These are phyloP conservation scores for Laguncularia racemosa DNA, from an alignment of 345 rosid species.

Conservation along the genomic window DNA sequence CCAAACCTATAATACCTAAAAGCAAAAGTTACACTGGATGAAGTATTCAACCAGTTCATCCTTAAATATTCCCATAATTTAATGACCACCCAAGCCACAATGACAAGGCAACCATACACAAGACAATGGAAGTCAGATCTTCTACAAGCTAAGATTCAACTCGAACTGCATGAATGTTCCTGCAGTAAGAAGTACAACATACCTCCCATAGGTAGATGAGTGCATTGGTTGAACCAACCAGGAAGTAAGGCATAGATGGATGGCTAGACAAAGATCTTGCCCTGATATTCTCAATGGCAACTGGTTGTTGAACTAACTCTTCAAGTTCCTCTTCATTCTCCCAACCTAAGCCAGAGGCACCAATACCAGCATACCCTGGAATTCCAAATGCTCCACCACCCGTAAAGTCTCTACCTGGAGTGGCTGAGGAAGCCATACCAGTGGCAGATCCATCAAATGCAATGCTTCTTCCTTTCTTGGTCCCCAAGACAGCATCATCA, in stretches of 20 bases:
- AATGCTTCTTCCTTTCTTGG: conserved; percentile 62
- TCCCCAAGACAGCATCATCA: conserved; percentile 67
- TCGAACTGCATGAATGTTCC: neutral
- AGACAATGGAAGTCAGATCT: neutral
- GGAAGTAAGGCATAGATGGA: conserved; percentile 80
- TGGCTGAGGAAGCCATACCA: conserved; percentile 39
- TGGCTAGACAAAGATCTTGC: conserved; percentile 83
- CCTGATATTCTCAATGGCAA: conserved; percentile 57
- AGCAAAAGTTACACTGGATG: no score
- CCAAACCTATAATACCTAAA: no score
- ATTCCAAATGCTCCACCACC: conserved; percentile 51
- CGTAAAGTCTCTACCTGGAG: conserved; percentile 39
- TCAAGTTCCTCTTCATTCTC: conserved; percentile 68
- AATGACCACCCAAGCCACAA: no score
- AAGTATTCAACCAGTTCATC: no score
- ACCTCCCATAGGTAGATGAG: conserved; percentile 97
- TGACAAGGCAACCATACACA: no score
- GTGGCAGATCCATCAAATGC: conserved; percentile 74
- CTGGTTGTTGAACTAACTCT: conserved; percentile 63
- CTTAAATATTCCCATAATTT: no score
- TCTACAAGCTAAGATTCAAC: conserved; percentile 5
- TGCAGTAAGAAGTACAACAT: conserved; percentile 16
- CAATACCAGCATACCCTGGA: conserved; percentile 60
- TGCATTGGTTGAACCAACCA: conserved; percentile 91
- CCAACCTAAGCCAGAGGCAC: conserved; percentile 75